Percentiles rank a stretch among this genome's conserved stretches.
Conservation (phyloP, 2,329 filamentous ascomycete species). For the Didymellaceae sp. region DNA sequence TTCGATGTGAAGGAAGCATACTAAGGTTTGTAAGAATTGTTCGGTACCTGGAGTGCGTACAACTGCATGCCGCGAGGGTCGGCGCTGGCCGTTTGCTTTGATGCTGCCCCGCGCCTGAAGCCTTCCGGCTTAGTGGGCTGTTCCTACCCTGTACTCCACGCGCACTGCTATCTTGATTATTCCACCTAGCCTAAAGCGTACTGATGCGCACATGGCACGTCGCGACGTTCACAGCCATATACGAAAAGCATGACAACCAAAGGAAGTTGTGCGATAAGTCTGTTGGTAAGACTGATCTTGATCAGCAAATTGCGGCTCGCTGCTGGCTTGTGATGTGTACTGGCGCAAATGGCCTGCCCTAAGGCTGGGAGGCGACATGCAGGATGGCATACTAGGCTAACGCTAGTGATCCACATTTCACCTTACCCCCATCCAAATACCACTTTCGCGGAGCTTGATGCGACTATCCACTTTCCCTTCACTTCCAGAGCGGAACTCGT, state of each 20-base stretch:
- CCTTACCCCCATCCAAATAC: constrained; percentile 3
- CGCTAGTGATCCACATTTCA: constrained; percentile 13
- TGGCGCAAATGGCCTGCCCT: neutral
- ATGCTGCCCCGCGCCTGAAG: constrained; percentile 8
- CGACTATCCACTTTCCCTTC: constrained; percentile 2
- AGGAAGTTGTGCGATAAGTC: no score
- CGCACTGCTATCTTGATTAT: constrained; percentile 18
- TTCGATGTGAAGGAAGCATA: neutral
- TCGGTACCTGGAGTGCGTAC: neutral
- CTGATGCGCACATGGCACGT: constrained; percentile 9
- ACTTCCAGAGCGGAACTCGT: constrained; percentile 15
- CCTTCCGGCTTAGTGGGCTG: constrained; percentile 2
- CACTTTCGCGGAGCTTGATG: constrained; percentile 20
- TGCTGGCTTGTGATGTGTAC: neutral
- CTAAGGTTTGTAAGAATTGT: neutral
- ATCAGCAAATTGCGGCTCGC: constrained; percentile 2
- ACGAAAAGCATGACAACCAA: neutral
- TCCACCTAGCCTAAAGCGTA: constrained; percentile 17
- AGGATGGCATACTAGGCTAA: constrained; percentile 5
- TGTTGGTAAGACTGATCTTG: neutral
- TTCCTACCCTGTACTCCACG: constrained; percentile 11
- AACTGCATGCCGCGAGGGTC: neutral
- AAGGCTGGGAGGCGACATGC: constrained; percentile 4
- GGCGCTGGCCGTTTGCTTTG: neutral
- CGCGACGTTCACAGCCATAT: constrained; percentile 7